Evolutionary conservation across 2,329 filamentous ascomycete genomes (phyloP), one percentile per base, ranked within the genome.

Genomic region (Oidium heveae): DNA sequence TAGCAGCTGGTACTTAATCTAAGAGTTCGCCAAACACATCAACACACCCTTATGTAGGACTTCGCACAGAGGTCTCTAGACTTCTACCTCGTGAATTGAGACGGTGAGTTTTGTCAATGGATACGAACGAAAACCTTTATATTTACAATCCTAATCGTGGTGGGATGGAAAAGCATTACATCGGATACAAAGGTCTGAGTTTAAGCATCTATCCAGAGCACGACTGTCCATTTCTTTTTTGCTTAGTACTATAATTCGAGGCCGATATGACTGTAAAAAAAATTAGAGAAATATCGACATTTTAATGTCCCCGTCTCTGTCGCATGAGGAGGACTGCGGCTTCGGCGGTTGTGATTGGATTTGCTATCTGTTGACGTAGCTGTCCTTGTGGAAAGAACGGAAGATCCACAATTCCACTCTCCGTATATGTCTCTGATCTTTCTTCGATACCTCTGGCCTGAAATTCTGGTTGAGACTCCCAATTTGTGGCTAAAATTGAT

Each of bases 371-470:
- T 33, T 50, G 24, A 12, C 28, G 46, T 18, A 33, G 12, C 18
- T 50, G 28, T 15, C 32, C 46, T 18, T 57, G 56, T 41, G 57
- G 55, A 56, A 56, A 53, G 2, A 36, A 9, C 7, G 49, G 33
- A 4, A 52, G 49, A 22, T 36, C 6, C 8, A 13, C 32, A n/a
- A 36, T 33, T n/a, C 9, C 15, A 52, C 36, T 52, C 13, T 52
- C 32, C 12, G 46, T 24, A n/a, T 49, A 49, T 2, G 46, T 49
- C 16, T 49, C 46, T n/a, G 12, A 13, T 39, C 36, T 39, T 39
- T n/a, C 43, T 12, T 46, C 18, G 12, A 16, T 20, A 20, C 43
- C 4, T 24, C 20, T 46, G 4, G 43, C 43, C 2, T 46, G 43
- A 46, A 46, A 46, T 46, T 46, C 43, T n/a, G 43, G 43, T 24